Conservation (phyloP, 768 basidiomycete genomes). For the Cyclocybe cylindracea region DNA sequence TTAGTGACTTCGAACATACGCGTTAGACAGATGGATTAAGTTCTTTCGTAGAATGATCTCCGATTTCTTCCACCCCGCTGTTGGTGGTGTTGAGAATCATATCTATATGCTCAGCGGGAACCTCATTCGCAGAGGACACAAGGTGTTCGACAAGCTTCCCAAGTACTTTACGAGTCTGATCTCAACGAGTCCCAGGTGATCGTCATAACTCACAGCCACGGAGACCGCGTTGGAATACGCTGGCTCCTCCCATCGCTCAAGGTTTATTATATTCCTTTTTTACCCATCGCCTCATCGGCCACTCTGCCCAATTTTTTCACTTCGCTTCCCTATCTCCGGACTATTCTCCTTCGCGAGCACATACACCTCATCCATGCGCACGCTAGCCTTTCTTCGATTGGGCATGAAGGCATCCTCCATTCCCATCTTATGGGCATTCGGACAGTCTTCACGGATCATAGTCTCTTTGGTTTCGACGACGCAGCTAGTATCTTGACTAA, state of each 20-base stretch:
- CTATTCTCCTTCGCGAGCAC: conserved; percentile 83
- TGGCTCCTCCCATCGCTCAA: conserved; percentile 88
- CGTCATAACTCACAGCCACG: conserved; percentile 91
- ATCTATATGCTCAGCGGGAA: conserved; percentile 91
- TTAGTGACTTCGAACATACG: conserved; percentile 2
- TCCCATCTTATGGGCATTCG: conserved; percentile 84
- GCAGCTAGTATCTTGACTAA: conserved; percentile 97
- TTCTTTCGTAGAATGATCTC: conserved; percentile 75
- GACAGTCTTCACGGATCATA: conserved; percentile 96
- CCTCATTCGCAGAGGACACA: conserved; percentile 82
- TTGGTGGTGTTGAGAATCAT: conserved; percentile 96
- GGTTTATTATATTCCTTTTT: conserved; percentile 92
- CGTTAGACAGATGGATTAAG: not conserved
- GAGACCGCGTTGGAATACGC: conserved; percentile 83
- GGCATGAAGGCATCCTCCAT: conserved; percentile 91
- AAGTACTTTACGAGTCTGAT: conserved; percentile 2
- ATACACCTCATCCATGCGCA: conserved; percentile 91
- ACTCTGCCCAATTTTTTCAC: conserved; percentile 95
- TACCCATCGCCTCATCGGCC: conserved; percentile 87
- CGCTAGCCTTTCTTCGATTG: conserved; percentile 86
- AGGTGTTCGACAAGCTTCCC: conserved; percentile 41
- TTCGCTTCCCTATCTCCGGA: conserved; percentile 88
- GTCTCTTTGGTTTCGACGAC: conserved; percentile 94
- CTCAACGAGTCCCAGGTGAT: conserved; percentile 61
- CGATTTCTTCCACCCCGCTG: conserved; percentile 94